Evolutionary conservation across 257 asterid species (phyloP), one percentile per base, ranked within the genome.

Genomic region (Solanum chiquidenum): DNA sequence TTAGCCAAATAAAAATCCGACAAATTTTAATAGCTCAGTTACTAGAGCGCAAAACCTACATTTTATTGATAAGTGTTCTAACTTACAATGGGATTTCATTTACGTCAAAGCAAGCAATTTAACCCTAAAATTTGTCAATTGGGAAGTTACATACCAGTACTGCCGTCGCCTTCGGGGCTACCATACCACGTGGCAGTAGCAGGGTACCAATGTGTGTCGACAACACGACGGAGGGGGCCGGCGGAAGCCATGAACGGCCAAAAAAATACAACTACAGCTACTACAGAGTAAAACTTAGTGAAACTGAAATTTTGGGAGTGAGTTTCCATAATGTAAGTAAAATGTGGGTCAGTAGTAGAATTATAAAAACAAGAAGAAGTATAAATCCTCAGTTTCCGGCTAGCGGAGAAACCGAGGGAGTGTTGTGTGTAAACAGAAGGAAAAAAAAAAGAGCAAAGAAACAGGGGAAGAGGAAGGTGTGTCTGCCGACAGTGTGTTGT

Each of bases 171-270:
- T 38, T 95, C 95, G 31, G 99, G 96, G 89, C 93, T 93, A n/a
- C 99, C 99, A 92, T 97, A 97, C 99, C 99, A 97, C 31, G 99
- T 97, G 18, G 99, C 99, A 68, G 99, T 92, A 79, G 99, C 99
- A 2, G 94, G 94, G 11, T 64, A 44, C 99, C 99, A 97, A 88
- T 90, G 93, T 49, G 58, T 86, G 94, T 91, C 93, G 9, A 68
- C 86, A 40, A 72, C 88, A 46, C 72, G 83, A 91, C 85, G 90
- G 85, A 91, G 86, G 85, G 89, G 90, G 9, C 73, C 87, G 33
- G 88, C 84, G 84, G 91, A 2, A 85, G 87, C 94, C 49, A 84
- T 5, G 27, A 69, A 71, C 40, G 82, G 37, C 25, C 71, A 21
- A 79, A 64, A 84, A 44, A 76, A 13, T 27, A 40, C 69, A 38